Evolutionary conservation across 2,329 filamentous ascomycete species (phyloP), one percentile per base, ranked within the genome.

Genomic region (Botrytis tulipae): DNA sequence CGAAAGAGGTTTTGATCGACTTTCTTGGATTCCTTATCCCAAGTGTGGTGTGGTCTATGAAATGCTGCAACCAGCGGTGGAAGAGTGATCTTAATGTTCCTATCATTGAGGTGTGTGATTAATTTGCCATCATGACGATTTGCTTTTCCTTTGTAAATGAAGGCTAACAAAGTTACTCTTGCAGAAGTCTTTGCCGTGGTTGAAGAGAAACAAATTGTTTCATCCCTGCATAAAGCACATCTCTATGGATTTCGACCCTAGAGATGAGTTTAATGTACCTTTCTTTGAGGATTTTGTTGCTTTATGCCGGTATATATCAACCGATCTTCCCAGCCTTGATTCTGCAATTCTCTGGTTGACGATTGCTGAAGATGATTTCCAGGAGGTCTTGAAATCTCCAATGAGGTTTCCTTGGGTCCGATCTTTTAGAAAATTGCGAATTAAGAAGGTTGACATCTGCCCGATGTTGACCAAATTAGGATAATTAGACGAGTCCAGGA

Each of bases 131-230:
- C 22, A 18, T 29, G 25, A 16, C 3, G 3, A 46, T 29, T 14
- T 14, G 8, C 2, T 3, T 10, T 25, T 7, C 2, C 4, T 22
- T 22, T 32, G n/a, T 44, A 32, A 12, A 6, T 4, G 48, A 20
- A 32, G 12, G 3, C 63, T 46, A 67, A 67, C 44, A 7, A 67
- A 29, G 2, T 35, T 25, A 22, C 0, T 3, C 10, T 35, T 20
- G 18, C 63, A 67, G 63, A 67, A 67, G n/a, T 48, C 63, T 35
- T 48, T 48, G 29, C 51, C 44, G 20, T 67, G 63, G 63, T 6
- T 67, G 12, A 67, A 37, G 22, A 42, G 63, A 4, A 67, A 51
- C 10, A 67, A 25, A 67, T 14, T 48, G n/a, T 67, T 67, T 25
- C 14, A 46, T 5, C n/a, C 40, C 22, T 67, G 40, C 6, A 51